Evolutionary conservation across 306 rosid genomes (phyloP).

Genomic region (Gleditsia sinensis): DNA sequence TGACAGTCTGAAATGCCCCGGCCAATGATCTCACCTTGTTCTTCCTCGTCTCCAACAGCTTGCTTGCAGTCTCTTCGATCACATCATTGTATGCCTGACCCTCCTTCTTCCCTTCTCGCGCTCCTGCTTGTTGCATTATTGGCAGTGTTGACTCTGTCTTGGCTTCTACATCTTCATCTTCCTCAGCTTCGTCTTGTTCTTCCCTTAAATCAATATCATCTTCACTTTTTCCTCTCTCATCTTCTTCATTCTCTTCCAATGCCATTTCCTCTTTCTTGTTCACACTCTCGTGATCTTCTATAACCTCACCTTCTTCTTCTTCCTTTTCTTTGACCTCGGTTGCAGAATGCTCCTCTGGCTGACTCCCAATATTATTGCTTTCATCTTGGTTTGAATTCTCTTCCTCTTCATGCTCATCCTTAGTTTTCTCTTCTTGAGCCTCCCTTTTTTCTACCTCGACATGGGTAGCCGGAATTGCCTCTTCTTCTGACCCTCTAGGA

Average conservation of each 20-base stretch:
- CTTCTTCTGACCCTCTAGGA: slow-evolving; percentile 30
- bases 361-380: background rate
- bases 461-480: background rate
- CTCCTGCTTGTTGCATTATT: slow-evolving; percentile 29
- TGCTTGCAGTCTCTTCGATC: slow-evolving; percentile 63
- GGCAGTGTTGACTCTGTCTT: background rate
- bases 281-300: slow-evolving; percentile 26
- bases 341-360: slow-evolving; percentile 18
- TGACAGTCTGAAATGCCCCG: slow-evolving; percentile 85
- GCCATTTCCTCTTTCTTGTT: background rate
- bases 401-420: slow-evolving; percentile 15
- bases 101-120: slow-evolving; percentile 42
- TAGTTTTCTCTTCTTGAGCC: background rate
- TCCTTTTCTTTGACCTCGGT: slow-evolving; percentile 30
- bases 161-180: background rate
- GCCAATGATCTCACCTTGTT: slow-evolving; percentile 78
- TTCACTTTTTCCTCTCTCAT: background rate
- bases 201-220: background rate
- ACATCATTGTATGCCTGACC: slow-evolving; percentile 55
- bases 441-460: background rate
- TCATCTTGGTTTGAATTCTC: slow-evolving; percentile 10
- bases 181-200: slow-evolving; percentile 15
- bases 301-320: slow-evolving; percentile 21
- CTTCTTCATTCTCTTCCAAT: slow-evolving; percentile 21
- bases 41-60: slow-evolving; percentile 65